Evolutionary conservation across 1,139 yeast genomes (phyloP), one percentile per base, ranked within the genome.

Genomic region (Lodderomyces margitis): DNA sequence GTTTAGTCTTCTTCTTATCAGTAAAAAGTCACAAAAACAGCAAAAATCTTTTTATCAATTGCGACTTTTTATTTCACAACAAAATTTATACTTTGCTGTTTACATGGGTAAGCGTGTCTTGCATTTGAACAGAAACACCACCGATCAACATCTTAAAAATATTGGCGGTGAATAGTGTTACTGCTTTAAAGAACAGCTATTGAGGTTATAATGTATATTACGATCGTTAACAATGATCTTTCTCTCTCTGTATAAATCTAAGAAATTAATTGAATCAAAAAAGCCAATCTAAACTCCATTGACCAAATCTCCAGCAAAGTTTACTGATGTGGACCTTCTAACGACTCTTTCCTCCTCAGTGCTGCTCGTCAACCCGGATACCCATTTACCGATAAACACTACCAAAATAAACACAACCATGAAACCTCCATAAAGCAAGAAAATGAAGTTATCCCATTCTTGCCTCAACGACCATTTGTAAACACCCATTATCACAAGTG

Each of bases 401-500:
- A 25, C 35, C 5, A 24, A 30, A 11, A 44, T 32, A 31, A 44
- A 27, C n/a, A 39, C 28, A 7, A 20, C 36, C 20, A 47, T 27
- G 5, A 41, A 23, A 5, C 24, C 31, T 8, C 47, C 43, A 38
- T 43, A 47, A 17, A 49, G 27, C 8, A 49, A 28, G 36, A 48
- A 51, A 9, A 49, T 42, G n/a, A 40, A 37, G 17, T 39, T 39
- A 15, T 50, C 46, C 36, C 39, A 33, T 14, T 43, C 34, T 16
- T 37, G 36, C 3, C n/a, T 28, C 23, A 50, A 38, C 6, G 58
- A 48, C 24, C 42, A 28, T 33, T 61, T 66, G 53, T 70, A 70
- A 20, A 65, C 17, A 5, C 57, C 48, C 42, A 68, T 50, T 19
- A 65, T 24, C 2, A 57, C 24, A 7, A 66, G 44, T 2, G 75